Conservation (phyloP, 768 basidiomycete genomes). For the Boletus coccyginus region DNA sequence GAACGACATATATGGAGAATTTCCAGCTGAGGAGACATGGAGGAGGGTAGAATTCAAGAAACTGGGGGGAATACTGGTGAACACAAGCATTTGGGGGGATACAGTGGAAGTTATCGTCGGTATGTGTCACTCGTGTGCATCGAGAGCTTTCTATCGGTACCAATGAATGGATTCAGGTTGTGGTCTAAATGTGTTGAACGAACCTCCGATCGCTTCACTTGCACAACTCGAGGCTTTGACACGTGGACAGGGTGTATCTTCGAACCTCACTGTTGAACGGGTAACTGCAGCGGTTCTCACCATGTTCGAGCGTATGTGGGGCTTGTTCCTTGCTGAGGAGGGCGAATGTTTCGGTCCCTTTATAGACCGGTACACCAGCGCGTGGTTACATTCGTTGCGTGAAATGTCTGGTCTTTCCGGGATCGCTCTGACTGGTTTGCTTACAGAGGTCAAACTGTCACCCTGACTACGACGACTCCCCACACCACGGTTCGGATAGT, state of each 20-base stretch:
- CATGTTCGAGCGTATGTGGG: slow-evolving; percentile 80
- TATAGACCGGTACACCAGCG: slow-evolving; percentile 68
- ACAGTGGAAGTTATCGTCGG: slow-evolving; percentile 80
- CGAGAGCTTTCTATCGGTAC: background rate
- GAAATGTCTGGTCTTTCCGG: background rate
- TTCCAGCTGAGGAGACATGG: slow-evolving; percentile 36
- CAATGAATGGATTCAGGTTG: slow-evolving; percentile 55
- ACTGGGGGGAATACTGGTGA: slow-evolving; percentile 90
- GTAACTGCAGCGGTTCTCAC: slow-evolving; percentile 73
- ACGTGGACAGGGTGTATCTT: background rate
- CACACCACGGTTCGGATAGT: slow-evolving; percentile 69
- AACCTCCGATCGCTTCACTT: slow-evolving; percentile 79
- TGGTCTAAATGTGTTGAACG: slow-evolving; percentile 84
- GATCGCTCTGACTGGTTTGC: slow-evolving; percentile 3
- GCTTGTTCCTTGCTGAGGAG: slow-evolving; percentile 49
- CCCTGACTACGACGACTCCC: slow-evolving; percentile 73
- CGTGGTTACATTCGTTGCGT: slow-evolving; percentile 95
- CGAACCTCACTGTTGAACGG: slow-evolving; percentile 61
- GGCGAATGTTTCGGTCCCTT: slow-evolving; percentile 77
- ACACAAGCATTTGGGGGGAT: slow-evolving; percentile 74
- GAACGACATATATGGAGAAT: slow-evolving; percentile 86
- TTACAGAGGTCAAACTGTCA: slow-evolving; percentile 76
- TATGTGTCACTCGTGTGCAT: slow-evolving; percentile 34
- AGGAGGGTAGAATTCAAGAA: slow-evolving; percentile 56
- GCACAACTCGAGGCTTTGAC: slow-evolving; percentile 55